Percentiles rank a stretch among this genome's conserved stretches.
Evolutionary conservation across 2,329 filamentous ascomycete genomes (phyloP).

Genomic region (Exophiala calicioides): DNA sequence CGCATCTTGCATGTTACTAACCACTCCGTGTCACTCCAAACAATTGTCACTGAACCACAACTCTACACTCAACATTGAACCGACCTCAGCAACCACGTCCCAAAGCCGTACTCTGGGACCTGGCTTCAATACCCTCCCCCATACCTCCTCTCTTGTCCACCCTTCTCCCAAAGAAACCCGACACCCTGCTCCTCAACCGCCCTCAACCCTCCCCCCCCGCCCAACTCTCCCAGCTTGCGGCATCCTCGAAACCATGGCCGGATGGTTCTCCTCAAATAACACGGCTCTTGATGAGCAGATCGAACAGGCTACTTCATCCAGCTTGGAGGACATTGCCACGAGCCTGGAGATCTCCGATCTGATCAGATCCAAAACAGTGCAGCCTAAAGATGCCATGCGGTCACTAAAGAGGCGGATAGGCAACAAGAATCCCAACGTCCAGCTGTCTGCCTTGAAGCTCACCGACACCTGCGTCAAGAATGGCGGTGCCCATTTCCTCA

Average conservation of each 20-base stretch:
- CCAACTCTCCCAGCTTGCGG: background rate
- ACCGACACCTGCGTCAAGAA: slow-evolving; percentile 99
- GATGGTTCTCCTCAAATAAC: slow-evolving; percentile 91
- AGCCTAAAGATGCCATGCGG: slow-evolving; percentile 97
- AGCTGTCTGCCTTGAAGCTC: slow-evolving; percentile 92
- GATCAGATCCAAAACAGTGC: slow-evolving; percentile 95
- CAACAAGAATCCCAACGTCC: slow-evolving; percentile 96
- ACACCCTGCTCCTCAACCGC: background rate
- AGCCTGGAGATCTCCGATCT: slow-evolving; percentile 98
- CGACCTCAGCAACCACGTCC: too few relatives aligned
- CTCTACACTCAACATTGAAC: too few relatives aligned
- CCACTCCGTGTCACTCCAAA: too few relatives aligned
- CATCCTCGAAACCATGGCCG: slow-evolving; percentile 68
- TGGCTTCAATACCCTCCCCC: too few relatives aligned
- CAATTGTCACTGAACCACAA: too few relatives aligned
- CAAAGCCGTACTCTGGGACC: too few relatives aligned
- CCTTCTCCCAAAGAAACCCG: too few relatives aligned
- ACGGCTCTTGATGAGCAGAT: slow-evolving; percentile 95
- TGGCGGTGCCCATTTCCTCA: slow-evolving; percentile 89
- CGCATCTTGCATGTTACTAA: too few relatives aligned
- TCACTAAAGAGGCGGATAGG: slow-evolving; percentile 91
- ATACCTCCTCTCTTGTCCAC: too few relatives aligned
- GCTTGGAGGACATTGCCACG: slow-evolving; percentile 92
- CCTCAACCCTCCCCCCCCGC: background rate
- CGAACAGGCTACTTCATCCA: slow-evolving; percentile 90